Conservation (phyloP, 176 grass and related monocot genomes). For the Rhipidocladum racemiflorum region DNA sequence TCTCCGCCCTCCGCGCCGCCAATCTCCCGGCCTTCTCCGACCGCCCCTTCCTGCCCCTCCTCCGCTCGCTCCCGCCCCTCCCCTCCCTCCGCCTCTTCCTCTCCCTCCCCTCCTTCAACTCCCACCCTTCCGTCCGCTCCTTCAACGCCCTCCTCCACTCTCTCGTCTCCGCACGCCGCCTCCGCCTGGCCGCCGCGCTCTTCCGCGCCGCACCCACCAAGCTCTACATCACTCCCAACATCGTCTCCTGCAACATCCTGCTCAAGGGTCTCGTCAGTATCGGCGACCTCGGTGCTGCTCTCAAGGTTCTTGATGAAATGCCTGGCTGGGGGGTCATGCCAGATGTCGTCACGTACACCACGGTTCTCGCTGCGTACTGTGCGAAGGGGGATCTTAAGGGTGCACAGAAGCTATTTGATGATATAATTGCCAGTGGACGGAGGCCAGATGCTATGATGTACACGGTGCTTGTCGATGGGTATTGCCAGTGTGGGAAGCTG, state of each 20-base stretch:
- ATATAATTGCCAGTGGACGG: conserved; percentile 38
- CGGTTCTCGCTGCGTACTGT: conserved; percentile 49
- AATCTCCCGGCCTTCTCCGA: conserved; percentile 48
- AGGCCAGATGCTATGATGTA: conserved; percentile 60
- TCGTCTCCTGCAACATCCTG: conserved; percentile 75
- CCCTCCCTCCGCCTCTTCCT: conserved; percentile 66
- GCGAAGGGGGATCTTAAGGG: conserved; percentile 47
- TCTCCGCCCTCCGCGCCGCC: conserved; percentile 50
- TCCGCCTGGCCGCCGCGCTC: conserved; percentile 52
- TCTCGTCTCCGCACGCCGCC: conserved; percentile 53
- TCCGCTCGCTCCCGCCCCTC: conserved; percentile 50
- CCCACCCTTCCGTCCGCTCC: conserved; percentile 53
- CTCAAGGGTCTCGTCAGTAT: conserved; percentile 36
- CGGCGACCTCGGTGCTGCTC: conserved; percentile 43
- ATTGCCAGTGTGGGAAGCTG: conserved; percentile 38
- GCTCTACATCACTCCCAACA: conserved; percentile 62
- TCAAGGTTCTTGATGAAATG: conserved; percentile 73
- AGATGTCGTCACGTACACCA: conserved; percentile 65
- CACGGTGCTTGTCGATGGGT: conserved; percentile 62
- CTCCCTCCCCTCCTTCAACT: conserved; percentile 66
- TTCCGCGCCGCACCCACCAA: conserved; percentile 50
- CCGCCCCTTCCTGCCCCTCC: conserved; percentile 52
- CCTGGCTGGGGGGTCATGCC: conserved; percentile 50
- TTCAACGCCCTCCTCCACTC: conserved; percentile 77
- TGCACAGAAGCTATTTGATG: conserved; percentile 44